Evolutionary conservation across 1,284 basidiomycete species (phyloP).

Genomic region (Cryptococcus wingfieldii): DNA sequence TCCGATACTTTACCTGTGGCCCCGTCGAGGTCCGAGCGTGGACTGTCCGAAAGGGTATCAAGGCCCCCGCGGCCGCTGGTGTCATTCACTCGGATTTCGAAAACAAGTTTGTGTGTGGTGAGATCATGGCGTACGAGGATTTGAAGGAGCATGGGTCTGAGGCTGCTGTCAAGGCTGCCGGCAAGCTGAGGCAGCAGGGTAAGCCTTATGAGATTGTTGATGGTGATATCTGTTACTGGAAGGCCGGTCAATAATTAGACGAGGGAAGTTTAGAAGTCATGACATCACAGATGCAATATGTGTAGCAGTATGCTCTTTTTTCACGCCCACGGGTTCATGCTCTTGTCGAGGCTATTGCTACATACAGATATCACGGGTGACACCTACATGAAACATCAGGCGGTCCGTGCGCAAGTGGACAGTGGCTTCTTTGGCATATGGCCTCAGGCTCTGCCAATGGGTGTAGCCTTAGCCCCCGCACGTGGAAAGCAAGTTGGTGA

Average conservation of each 20-base stretch:
- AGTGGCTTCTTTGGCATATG: no score
- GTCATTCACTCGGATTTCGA: slow-evolving; percentile 74
- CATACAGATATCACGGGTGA: no score
- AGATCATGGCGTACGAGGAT: slow-evolving; percentile 92
- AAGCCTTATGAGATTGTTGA: slow-evolving; percentile 65
- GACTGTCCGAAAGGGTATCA: slow-evolving; percentile 91
- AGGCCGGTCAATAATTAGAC: slow-evolving; percentile 26
- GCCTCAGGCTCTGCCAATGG: no score
- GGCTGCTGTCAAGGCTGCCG: slow-evolving; percentile 85
- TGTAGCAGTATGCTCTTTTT: slow-evolving; percentile 3
- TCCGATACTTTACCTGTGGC: slow-evolving; percentile 95
- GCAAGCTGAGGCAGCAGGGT: slow-evolving; percentile 92
- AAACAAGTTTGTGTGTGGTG: slow-evolving; percentile 99
- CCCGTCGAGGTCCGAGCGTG: slow-evolving; percentile 96
- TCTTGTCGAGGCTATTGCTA: no score
- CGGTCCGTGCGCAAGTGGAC: no score
- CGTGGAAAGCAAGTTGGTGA: no score
- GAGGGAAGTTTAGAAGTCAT: no score
- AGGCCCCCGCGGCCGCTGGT: slow-evolving; percentile 95
- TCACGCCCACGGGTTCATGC: no score
- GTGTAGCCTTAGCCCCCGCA: no score
- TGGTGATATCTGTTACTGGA: slow-evolving; percentile 51
- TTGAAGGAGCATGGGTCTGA: slow-evolving; percentile 90
- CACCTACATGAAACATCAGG: no score
- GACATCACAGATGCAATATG: slow-evolving; percentile 1